These are phyloP conservation scores for Syzygium malaccense DNA, from an alignment of 441 rosid species.

Conservation along the genomic window DNA sequence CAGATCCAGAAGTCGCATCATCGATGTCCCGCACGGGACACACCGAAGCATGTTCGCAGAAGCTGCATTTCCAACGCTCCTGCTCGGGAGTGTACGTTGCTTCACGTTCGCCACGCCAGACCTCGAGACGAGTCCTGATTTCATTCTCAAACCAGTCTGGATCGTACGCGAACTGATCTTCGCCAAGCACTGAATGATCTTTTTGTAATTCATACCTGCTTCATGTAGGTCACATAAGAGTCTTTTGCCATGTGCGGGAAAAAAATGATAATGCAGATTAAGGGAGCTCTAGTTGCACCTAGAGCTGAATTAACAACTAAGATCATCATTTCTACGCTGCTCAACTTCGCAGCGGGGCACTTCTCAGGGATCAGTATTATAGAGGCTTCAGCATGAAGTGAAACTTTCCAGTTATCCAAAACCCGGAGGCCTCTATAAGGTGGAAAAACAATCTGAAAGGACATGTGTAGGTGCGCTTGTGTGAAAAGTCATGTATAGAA, in stretches of 20 bases:
- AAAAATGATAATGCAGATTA: background rate
- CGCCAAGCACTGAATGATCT: slow-evolving; percentile 59
- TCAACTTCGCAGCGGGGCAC: background rate
- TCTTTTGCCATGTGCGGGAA: background rate
- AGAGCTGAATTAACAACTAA: background rate
- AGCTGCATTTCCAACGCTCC: slow-evolving; percentile 80
- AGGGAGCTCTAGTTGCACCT: background rate
- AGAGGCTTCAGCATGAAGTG: background rate
- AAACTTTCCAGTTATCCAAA: background rate
- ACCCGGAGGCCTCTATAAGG: background rate
- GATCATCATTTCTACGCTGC: background rate
- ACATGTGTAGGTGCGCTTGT: fast-evolving
- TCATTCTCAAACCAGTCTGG: slow-evolving; percentile 41
- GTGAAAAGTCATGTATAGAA: background rate
- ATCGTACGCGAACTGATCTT: slow-evolving; percentile 47
- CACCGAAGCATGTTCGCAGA: slow-evolving; percentile 40
- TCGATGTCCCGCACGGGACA: slow-evolving; percentile 20
- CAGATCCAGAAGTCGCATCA: background rate
- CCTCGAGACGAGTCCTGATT: slow-evolving; percentile 32
- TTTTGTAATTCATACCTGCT: slow-evolving; percentile 71
- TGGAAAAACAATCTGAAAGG: background rate
- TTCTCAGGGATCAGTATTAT: background rate
- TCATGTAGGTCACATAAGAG: background rate
- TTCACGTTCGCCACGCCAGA: slow-evolving; percentile 64
- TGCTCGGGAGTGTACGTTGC: slow-evolving; percentile 52